Base-by-base conservation (phyloP, 805 yeast genomes). In the Zygosaccharomyces siamensis region DNA sequence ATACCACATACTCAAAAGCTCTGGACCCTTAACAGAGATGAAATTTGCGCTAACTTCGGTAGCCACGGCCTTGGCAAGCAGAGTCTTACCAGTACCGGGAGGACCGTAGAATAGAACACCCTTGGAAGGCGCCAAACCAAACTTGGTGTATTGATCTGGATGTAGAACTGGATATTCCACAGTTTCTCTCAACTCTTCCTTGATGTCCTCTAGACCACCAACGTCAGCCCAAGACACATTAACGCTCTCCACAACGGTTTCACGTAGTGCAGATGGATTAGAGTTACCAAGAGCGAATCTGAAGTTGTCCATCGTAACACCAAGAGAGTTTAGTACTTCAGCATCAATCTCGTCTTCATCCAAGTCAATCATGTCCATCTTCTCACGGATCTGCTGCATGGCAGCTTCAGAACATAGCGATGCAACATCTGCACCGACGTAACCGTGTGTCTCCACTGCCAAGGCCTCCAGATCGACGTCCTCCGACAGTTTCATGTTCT, bases 381-480 rank as follows among this genome's bases (percentile, higher is more conserved):
- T 93, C 74, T 93, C 99, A 74, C 99, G 88, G 66, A 93, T 93
- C 77, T 95, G 99, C 78, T 93, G 99, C 99, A 93, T 93, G 51
- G 99, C 99, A 56, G 99, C 99, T 75, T 95, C 99, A n/a, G 97
- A 89, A 78, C 99, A 93, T 65, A 93, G 77, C 6, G 98, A 90
- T 1, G 99, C 99, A 63, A 93, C 77, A 80, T 93, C 99, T 44
- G 97, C 96, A 76, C 99, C 99, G 51, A 93, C 99, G 66, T 90
- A 93, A 76, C 99, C 99, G 68, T 95, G 99, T 33, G 99, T 93
- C 74, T 93, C 99, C 23, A 95, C 76, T 12, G 99, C 98, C 67
- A 93, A 86, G 36, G 92, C 79, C 76, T 93, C 99, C 62, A 93
- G 79, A 69, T 93, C 97, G 46, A 93, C 99, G 63, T 88, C 98